These are phyloP conservation scores for Styphnolobium japonicum DNA, from an alignment of 306 rosid genomes.

Conservation along the genomic window DNA sequence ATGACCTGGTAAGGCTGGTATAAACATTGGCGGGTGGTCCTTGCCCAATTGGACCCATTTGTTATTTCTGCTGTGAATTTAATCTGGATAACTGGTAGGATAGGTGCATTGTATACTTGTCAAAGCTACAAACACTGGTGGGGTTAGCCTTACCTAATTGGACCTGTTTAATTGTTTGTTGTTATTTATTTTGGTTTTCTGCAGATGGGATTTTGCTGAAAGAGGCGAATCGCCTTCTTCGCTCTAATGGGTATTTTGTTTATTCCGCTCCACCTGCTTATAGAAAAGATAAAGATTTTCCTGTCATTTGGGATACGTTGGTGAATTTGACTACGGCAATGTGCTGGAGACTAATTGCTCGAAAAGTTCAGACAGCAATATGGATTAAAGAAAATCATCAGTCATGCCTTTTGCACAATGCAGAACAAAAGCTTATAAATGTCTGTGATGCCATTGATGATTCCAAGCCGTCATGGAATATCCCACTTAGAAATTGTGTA, in stretches of 20 bases:
- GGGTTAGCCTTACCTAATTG: background rate
- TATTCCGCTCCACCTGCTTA: slow-evolving; percentile 96
- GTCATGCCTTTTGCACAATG: slow-evolving; percentile 57
- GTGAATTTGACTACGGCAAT: slow-evolving; percentile 78
- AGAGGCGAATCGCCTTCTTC: slow-evolving; percentile 80
- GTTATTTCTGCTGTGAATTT: slow-evolving; percentile 9
- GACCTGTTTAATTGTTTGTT: background rate
- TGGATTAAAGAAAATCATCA: slow-evolving; percentile 75
- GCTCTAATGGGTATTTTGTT: slow-evolving; percentile 76
- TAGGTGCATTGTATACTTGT: slow-evolving; percentile 2
- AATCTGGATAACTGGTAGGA: slow-evolving; percentile 16
- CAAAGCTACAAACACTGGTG: background rate
- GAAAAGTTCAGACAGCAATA: slow-evolving; percentile 87
- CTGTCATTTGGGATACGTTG: slow-evolving; percentile 79
- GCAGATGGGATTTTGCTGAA: slow-evolving; percentile 88
- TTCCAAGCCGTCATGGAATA: slow-evolving; percentile 72
- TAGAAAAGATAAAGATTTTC: slow-evolving; percentile 66
- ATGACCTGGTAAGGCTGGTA: background rate
- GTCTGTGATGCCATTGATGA: slow-evolving; percentile 67
- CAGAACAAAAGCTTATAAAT: slow-evolving; percentile 51
- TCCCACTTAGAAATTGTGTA: slow-evolving; percentile 67
- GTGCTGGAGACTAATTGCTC: slow-evolving; percentile 95
- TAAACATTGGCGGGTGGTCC: background rate
- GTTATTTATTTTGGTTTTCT: slow-evolving; percentile 21
- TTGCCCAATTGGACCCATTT: background rate